These are phyloP conservation scores for Gracilaria vermiculophylla DNA, from an alignment of 23 red algal genomes.

Conservation along the genomic window DNA sequence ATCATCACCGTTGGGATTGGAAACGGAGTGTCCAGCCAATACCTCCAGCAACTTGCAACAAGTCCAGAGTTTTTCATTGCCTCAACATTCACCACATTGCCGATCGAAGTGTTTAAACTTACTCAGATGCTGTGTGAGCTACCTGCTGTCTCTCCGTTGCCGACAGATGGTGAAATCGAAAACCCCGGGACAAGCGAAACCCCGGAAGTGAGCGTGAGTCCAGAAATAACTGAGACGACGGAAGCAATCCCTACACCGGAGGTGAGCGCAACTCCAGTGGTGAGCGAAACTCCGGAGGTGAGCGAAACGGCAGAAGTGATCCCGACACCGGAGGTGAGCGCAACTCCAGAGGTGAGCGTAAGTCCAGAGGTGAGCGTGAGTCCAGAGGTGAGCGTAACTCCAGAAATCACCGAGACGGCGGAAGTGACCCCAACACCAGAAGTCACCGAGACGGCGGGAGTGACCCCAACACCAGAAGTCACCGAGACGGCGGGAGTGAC, in stretches of 20 bases:
- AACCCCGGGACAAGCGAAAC: neutral
- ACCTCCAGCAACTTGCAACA: conserved; percentile 4
- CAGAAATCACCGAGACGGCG: neutral
- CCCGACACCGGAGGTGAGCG: neutral
- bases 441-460: neutral
- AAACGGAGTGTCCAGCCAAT: neutral
- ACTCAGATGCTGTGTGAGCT: conserved; percentile 1
- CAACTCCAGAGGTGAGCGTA: neutral
- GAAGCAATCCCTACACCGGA: neutral
- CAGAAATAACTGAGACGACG: neutral
- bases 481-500: neutral
- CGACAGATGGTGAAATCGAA: neutral
- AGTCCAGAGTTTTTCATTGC: conserved; percentile 27
- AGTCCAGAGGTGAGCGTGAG: neutral
- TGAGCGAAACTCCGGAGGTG: neutral
- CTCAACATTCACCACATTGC: conserved; percentile 3
- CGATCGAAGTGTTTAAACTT: neutral
- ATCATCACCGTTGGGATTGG: conserved; percentile 29
- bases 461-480: neutral
- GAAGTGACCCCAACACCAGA: neutral
- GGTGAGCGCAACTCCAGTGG: neutral
- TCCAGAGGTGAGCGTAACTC: neutral
- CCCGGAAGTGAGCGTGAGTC: neutral
- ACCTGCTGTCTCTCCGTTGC: neutral
- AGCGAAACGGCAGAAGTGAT: neutral